These are phyloP conservation scores for Phyllosticta paracitricarpa DNA, from an alignment of 2,329 filamentous ascomycete species.

Conservation along the genomic window DNA sequence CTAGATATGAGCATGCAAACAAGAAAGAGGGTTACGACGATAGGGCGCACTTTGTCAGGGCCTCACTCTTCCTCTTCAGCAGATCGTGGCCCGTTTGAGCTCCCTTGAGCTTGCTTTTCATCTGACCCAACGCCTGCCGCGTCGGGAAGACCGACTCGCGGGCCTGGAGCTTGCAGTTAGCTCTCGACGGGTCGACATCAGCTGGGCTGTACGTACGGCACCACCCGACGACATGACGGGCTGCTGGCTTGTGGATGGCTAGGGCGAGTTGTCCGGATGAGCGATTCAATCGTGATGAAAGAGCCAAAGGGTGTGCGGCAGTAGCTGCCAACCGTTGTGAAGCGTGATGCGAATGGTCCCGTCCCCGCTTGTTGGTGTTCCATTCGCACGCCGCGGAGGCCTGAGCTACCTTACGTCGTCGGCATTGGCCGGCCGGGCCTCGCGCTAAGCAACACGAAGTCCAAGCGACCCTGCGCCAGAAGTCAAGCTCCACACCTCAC, in stretches of 20 bases:
- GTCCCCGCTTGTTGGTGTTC: too few species aligned
- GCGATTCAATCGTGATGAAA: not conserved
- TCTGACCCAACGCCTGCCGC: slow-evolving; percentile 88
- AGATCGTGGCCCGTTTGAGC: slow-evolving; percentile 72
- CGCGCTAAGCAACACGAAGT: not conserved
- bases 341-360: too few species aligned
- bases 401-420: too few species aligned
- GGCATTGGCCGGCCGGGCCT: too few species aligned
- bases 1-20: slow-evolving; percentile 9
- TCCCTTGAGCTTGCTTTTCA: slow-evolving; percentile 96
- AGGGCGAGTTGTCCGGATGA: not conserved
- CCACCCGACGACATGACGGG: slow-evolving; percentile 41
- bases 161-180: slow-evolving; percentile 48
- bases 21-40: slow-evolving; percentile 10
- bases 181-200: slow-evolving; percentile 13
- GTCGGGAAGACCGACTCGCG: slow-evolving; percentile 96
- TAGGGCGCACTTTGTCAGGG: slow-evolving; percentile 73
- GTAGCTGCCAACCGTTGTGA: not conserved
- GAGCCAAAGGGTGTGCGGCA: not conserved
- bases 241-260: not conserved
- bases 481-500: not conserved
- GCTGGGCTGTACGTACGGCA: slow-evolving; percentile 31
- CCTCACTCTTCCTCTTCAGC: slow-evolving; percentile 95
- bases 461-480: not conserved
- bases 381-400: too few species aligned